Base-by-base conservation (phyloP, 805 yeast genomes). In the Pichia phayaonensis region DNA sequence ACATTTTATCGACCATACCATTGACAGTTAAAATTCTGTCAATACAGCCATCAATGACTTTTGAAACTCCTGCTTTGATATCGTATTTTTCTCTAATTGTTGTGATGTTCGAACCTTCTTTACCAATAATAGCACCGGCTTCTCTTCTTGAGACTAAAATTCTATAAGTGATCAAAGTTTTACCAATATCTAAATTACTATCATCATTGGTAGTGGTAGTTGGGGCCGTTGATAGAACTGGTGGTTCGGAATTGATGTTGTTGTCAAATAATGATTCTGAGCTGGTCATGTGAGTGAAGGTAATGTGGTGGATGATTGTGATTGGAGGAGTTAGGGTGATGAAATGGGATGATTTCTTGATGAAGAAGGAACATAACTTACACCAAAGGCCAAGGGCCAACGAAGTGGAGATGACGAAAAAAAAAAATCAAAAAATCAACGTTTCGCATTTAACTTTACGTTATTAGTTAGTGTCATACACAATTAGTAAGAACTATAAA, bases 101-200 rank as follows among this genome's bases (percentile, higher is more conserved):
- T 49, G 90, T 85, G 53, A 90, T 89, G 49, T 84, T 84, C 46
- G 76, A 73, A 44, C 97, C 97, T 56, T 80, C 84, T 57, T 85
- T 85, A 48, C 97, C 97, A 59, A 90, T 90, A 54, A 90, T 80
- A 54, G 89, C 86, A 18, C 96, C 96, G 13, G 95, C 90, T 66
- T 90, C 97, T 62, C 84, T 85, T 49, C 90, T 79, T 2, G 94
- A 81, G 20, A 90, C 85, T 27, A 90, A 73, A 1, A 88, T 77
- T 52, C 90, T 70, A 63, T 59, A 72, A 11, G 71, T 67, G 39
- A 70, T 66, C 34, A 66, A 54, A 5, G 65, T 54, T 47, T 61
- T 61, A 15, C 62, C 64, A 8, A 64, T 49, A 26, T 20, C 51
- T 18, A 21, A 45, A 36, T 23, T 21, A 39, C 43, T 31, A 15